Conservation (phyloP, 1,284 basidiomycete genomes). For the Puccinia triticina region DNA sequence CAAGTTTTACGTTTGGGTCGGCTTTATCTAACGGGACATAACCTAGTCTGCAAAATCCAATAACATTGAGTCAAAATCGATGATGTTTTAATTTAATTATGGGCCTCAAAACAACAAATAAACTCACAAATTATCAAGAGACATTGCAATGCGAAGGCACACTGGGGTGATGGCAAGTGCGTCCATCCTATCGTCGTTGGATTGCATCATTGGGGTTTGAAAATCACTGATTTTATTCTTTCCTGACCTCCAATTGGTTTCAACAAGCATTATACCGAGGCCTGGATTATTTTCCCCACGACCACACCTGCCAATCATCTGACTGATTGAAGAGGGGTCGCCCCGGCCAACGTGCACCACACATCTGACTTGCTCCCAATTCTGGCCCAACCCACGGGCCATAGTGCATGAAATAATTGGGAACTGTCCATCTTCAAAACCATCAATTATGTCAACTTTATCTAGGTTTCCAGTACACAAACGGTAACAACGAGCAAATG, state of each 20-base stretch:
- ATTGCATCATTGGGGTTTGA: neutral
- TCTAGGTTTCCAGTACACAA: neutral
- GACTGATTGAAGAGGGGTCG: slow-evolving; percentile 22
- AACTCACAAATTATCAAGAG: neutral
- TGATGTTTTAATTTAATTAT: neutral
- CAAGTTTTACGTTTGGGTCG: neutral
- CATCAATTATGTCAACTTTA: neutral
- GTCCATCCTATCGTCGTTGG: slow-evolving; percentile 25
- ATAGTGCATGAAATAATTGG: slow-evolving; percentile 12
- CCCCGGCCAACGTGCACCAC: slow-evolving; percentile 20
- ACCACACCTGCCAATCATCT: slow-evolving; percentile 34
- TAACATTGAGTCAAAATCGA: neutral
- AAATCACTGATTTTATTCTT: neutral
- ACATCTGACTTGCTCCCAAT: neutral
- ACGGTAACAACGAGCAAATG: neutral
- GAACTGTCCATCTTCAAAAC: neutral
- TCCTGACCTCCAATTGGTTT: neutral
- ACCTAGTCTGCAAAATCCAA: neutral
- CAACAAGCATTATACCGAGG: slow-evolving; percentile 2
- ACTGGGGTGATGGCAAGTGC: slow-evolving; percentile 15
- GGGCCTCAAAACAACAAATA: neutral
- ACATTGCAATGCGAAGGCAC: slow-evolving; percentile 11
- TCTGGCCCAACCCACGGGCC: slow-evolving; percentile 31
- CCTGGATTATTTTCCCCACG: neutral
- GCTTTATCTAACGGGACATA: neutral